A percentile compares a stretch with the other conserved stretches of the same genome.
Conservation (phyloP, 1,284 basidiomycete genomes). For the Papiliotrema terrestris region DNA sequence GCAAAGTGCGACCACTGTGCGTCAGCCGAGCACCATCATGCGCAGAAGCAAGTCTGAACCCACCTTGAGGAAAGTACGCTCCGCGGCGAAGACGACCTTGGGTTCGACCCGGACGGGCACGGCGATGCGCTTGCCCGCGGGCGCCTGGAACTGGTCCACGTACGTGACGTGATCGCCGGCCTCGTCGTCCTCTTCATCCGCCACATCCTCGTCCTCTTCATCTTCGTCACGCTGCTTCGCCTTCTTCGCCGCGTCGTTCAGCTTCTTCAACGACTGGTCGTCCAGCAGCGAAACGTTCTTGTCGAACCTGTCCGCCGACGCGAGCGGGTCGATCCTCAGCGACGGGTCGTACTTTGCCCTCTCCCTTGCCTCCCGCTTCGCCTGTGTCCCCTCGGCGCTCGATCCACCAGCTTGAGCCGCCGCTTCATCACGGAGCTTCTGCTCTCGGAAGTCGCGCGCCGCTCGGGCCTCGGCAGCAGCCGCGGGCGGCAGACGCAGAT, state of each 20-base stretch:
- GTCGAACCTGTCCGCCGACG: constrained; percentile 75
- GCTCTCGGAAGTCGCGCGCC: constrained; percentile 77
- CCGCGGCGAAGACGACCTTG: constrained; percentile 90
- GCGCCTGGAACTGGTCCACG: constrained; percentile 74
- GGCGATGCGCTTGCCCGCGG: constrained; percentile 82
- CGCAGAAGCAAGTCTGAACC: constrained; percentile 1
- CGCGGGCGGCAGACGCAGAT: constrained; percentile 66
- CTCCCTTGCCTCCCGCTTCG: background rate
- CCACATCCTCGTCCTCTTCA: constrained; percentile 38
- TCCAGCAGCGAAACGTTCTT: constrained; percentile 54
- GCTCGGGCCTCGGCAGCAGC: constrained; percentile 75
- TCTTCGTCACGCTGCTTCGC: constrained; percentile 49
- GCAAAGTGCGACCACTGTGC: constrained; percentile 81
- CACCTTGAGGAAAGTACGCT: constrained; percentile 58
- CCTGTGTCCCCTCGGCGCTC: background rate
- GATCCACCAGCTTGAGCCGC: constrained; percentile 12
- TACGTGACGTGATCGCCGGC: constrained; percentile 46
- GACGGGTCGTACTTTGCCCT: constrained; percentile 43
- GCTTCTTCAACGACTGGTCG: constrained; percentile 39
- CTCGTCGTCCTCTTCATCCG: constrained; percentile 46
- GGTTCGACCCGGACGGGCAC: constrained; percentile 93
- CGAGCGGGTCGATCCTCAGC: constrained; percentile 77
- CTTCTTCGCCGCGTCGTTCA: constrained; percentile 57
- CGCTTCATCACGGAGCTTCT: constrained; percentile 60
- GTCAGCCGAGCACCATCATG: constrained; percentile 9